Percentiles rank a stretch among this genome's conserved stretches.
These are phyloP conservation scores for Chytridiales sp. DNA, from an alignment of 371 early-diverging fungal genomes.

Conservation along the genomic window DNA sequence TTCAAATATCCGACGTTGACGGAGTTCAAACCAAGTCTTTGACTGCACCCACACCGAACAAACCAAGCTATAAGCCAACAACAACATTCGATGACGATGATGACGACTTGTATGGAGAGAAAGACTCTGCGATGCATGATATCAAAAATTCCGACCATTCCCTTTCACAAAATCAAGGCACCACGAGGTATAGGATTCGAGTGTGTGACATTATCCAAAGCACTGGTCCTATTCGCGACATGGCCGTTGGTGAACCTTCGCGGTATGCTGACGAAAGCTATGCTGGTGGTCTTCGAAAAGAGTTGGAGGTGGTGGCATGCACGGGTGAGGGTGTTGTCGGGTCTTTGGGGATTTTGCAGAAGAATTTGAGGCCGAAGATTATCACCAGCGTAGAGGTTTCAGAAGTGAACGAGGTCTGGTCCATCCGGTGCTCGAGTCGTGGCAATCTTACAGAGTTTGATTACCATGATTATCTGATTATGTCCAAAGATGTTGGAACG, in stretches of 20 bases:
- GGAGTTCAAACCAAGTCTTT: background rate
- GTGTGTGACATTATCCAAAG: conserved; percentile 79
- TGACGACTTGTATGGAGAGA: conserved; percentile 48
- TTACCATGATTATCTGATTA: conserved; percentile 58
- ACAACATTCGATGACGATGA: conserved; percentile 44
- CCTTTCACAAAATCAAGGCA: conserved; percentile 20
- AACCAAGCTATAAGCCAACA: conserved; percentile 1
- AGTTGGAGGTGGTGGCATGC: conserved; percentile 79
- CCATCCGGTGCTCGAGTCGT: conserved; percentile 31
- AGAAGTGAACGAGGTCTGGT: conserved; percentile 39
- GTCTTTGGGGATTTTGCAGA: conserved; percentile 74
- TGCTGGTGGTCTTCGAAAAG: conserved; percentile 29
- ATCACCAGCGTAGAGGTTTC: conserved; percentile 50
- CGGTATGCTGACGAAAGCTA: conserved; percentile 19
- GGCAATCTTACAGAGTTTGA: no score
- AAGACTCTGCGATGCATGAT: conserved; percentile 6
- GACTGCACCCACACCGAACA: background rate
- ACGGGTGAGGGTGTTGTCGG: conserved; percentile 75
- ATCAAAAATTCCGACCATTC: conserved; percentile 15
- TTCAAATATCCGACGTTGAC: conserved; percentile 58
- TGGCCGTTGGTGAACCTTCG: conserved; percentile 68
- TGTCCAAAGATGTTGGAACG: conserved; percentile 66
- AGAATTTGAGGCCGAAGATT: conserved; percentile 74
- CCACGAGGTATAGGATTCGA: conserved; percentile 54
- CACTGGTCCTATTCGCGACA: conserved; percentile 75